Percentiles rank a stretch among this genome's conserved stretches.
phyloP scores from a whole-genome alignment of 495 filamentous ascomycete genomes.

The Echria macrotheca region DNA sequence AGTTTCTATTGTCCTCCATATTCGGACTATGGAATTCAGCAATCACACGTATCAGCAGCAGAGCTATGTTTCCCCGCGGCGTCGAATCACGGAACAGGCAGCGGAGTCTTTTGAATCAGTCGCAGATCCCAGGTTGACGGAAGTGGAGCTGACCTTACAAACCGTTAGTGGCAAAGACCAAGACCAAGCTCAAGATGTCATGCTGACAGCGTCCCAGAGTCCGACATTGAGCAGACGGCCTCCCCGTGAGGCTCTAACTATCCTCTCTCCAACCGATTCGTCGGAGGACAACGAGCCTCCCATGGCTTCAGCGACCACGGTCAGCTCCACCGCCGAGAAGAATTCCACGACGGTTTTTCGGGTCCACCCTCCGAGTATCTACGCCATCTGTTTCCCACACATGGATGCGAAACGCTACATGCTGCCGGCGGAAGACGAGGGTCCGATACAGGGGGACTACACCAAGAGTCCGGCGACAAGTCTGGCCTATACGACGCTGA shows the following conservation, averaged over 20 bases:
- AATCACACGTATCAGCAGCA: no score
- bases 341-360: slow-evolving; percentile 33
- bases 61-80: no score
- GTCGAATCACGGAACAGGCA: no score
- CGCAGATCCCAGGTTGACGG: no score
- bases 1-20: no score
- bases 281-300: slow-evolving; percentile 33
- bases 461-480: slow-evolving; percentile 34
- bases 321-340: no score
- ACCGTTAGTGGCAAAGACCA: no score
- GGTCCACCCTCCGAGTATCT: slow-evolving; percentile 48
- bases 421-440: slow-evolving; percentile 24
- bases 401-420: slow-evolving; percentile 70
- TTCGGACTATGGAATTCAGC: no score
- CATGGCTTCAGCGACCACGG: slow-evolving; percentile 21
- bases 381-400: slow-evolving; percentile 67
- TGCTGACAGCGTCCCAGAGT: no score
- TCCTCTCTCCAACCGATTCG: slow-evolving; percentile 42
- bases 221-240: slow-evolving; percentile 19
- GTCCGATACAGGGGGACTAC: slow-evolving; percentile 16
- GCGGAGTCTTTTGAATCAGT: no score
- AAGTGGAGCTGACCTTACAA: no score
- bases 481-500: slow-evolving; percentile 37
- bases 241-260: slow-evolving; percentile 35
- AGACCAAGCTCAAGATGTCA: no score